These are phyloP conservation scores for Nothophaeocryptopus gaeumannii DNA, from an alignment of 2,329 filamentous ascomycete species.

Conservation along the genomic window DNA sequence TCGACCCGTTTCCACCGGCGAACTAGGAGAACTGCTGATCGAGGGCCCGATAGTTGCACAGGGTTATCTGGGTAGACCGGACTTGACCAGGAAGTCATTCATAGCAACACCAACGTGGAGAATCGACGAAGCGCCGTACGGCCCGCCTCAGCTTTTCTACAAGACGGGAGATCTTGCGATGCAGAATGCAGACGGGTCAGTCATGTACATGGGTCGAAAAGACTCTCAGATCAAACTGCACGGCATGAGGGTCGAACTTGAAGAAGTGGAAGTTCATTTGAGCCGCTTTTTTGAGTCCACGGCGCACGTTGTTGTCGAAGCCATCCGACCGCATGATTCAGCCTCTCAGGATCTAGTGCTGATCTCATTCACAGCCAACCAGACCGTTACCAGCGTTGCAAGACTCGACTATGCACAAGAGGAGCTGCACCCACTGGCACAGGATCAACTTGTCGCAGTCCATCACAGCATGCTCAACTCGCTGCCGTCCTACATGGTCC, in stretches of 20 bases:
- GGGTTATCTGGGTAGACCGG: constrained; percentile 39
- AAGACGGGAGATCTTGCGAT: constrained; percentile 2
- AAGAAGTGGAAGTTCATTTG: no score
- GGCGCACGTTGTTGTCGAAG: constrained; percentile 1
- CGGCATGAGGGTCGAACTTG: constrained; percentile 24
- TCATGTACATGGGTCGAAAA: constrained; percentile 22
- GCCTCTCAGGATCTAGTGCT: not conserved
- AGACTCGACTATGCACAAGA: no score
- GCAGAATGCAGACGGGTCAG: constrained; percentile 18
- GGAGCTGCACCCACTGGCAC: no score
- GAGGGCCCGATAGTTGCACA: constrained; percentile 44
- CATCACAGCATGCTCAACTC: not conserved
- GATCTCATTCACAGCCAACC: not conserved
- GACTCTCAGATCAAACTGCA: constrained; percentile 24
- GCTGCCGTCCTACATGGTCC: constrained; percentile 5
- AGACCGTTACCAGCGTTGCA: not conserved
- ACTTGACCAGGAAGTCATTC: constrained; percentile 33
- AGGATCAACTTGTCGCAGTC: not conserved
- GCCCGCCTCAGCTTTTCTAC: no score
- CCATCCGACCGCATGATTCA: not conserved
- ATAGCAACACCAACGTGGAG: constrained; percentile 1
- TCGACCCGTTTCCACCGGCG: constrained; percentile 40
- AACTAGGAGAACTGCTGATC: constrained; percentile 47
- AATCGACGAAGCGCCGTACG: no score
- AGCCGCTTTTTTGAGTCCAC: not conserved